Conservation (phyloP, 2,329 filamentous ascomycete genomes). For the Trichophyton mentagrophytes region DNA sequence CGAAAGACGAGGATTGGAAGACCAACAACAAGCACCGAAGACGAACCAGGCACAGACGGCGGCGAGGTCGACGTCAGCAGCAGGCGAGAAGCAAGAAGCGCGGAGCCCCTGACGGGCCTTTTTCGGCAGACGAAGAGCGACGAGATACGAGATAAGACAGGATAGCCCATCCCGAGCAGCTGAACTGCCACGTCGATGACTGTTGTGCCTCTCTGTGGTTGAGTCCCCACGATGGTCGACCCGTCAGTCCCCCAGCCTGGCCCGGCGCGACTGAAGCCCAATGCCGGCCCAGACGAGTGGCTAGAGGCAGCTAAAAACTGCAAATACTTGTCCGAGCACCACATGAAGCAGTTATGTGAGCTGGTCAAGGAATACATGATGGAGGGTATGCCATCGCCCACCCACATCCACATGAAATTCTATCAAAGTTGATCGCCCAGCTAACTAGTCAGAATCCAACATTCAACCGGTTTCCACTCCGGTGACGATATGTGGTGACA, state of each 20-base stretch:
- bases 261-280: constrained; percentile 69
- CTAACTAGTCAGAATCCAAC: constrained; percentile 61
- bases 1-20: background rate
- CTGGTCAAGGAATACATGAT: constrained; percentile 98
- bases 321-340: constrained; percentile 86
- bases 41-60: background rate
- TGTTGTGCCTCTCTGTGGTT: background rate
- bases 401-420: background rate
- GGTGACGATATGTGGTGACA: constrained; percentile 96
- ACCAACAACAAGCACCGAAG: background rate
- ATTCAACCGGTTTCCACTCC: constrained; percentile 97
- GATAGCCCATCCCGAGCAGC: too few species aligned
- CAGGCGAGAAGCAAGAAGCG: background rate
- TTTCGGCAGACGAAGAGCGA: background rate
- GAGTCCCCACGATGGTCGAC: constrained; percentile 23
- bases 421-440: background rate
- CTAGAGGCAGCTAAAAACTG: constrained; percentile 92
- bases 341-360: constrained; percentile 98
- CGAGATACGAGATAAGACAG: background rate
- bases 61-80: background rate
- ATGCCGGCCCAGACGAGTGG: constrained; percentile 89
- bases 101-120: background rate
- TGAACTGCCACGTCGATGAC: background rate
- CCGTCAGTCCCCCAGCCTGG: constrained; percentile 73
- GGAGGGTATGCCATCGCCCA: constrained; percentile 55